phyloP scores from a whole-genome alignment of 2,329 filamentous ascomycete genomes.

The Mariannaea elegans region DNA sequence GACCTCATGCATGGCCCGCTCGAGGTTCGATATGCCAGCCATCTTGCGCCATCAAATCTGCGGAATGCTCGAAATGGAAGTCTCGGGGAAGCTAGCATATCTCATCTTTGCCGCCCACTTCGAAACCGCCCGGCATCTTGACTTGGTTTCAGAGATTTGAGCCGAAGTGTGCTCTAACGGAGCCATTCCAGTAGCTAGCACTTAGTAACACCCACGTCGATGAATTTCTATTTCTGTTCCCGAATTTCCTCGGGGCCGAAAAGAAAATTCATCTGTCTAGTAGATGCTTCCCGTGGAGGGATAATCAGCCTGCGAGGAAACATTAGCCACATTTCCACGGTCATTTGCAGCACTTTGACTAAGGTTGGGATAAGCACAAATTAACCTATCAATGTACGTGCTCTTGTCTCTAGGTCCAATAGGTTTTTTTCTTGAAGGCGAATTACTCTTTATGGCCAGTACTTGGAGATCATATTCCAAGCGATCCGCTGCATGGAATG shows the following conservation, averaged over 20 bases:
- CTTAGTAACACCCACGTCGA: neutral
- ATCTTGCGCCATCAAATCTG: neutral
- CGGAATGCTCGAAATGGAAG: constrained; percentile 13
- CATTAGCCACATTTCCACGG: neutral
- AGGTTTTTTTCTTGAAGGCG: neutral
- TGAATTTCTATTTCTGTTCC: neutral
- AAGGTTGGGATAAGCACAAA: no score
- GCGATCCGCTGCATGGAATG: neutral
- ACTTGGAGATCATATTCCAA: neutral
- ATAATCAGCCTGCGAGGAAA: no score
- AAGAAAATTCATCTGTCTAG: neutral
- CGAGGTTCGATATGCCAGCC: neutral
- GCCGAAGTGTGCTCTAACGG: neutral
- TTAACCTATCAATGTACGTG: no score
- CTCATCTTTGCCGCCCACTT: neutral
- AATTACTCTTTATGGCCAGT: neutral
- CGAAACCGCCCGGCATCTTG: neutral
- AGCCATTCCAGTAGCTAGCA: constrained; percentile 2
- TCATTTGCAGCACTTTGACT: no score
- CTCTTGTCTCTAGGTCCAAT: neutral
- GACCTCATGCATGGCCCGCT: neutral
- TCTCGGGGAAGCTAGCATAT: neutral
- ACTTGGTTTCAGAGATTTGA: neutral
- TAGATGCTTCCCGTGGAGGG: neutral
- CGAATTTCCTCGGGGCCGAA: neutral